These are phyloP conservation scores for Globisporangium orthogonon DNA, from an alignment of 352 stramenopile species.

Conservation along the genomic window DNA sequence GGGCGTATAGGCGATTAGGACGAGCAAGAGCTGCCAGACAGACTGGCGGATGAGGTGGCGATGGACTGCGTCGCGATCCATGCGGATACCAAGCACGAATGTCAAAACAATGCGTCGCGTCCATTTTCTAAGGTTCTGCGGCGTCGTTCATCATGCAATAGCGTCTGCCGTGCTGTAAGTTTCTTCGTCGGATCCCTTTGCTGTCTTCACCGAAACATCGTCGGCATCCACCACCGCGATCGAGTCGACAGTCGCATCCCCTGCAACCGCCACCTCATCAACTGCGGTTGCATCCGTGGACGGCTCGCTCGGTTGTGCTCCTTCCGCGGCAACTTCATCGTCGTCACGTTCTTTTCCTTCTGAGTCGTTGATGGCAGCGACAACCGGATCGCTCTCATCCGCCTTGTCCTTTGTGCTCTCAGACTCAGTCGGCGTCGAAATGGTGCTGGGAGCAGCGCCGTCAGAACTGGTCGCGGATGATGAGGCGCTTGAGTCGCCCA, in stretches of 20 bases:
- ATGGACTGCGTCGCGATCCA: not conserved
- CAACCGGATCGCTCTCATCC: not conserved
- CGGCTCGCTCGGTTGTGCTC: not conserved
- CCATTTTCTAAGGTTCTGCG: not conserved
- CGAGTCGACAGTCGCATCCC: not conserved
- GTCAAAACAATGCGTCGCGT: not conserved
- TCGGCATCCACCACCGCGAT: not conserved
- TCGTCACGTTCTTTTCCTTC: not conserved
- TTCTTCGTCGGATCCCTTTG: not conserved
- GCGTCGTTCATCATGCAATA: not conserved
- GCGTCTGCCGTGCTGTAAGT: not conserved
- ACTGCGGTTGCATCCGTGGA: not conserved
- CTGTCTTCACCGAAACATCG: not conserved
- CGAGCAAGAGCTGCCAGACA: too few relatives aligned
- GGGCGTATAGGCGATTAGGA: constrained; percentile 9
- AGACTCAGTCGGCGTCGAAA: not conserved
- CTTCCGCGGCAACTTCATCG: not conserved
- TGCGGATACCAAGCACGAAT: not conserved
- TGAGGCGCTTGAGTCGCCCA: not conserved
- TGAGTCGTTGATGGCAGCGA: not conserved
- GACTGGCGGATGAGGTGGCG: too few relatives aligned
- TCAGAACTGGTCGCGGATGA: not conserved
- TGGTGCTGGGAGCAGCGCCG: not conserved
- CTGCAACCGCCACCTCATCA: not conserved
- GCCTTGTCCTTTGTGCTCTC: not conserved